A percentile compares a stretch with the other conserved stretches of the same genome.
phyloP scores from a whole-genome alignment of 352 stramenopile species.

The Phytopythium litorale region DNA sequence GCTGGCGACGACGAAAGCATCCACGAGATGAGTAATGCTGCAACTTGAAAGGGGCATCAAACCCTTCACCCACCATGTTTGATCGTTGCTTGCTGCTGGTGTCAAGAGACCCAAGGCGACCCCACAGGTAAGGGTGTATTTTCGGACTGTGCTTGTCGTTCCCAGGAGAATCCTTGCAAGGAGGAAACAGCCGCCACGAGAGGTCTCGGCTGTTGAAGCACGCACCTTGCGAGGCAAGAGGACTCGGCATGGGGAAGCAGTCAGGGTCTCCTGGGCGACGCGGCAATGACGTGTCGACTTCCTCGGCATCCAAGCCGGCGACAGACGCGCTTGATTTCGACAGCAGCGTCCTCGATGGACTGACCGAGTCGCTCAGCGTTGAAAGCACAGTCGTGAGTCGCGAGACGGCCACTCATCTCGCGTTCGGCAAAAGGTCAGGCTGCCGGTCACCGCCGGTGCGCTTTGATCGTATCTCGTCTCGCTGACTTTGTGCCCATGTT shows the following conservation, averaged over 20 bases:
- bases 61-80: not conserved
- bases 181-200: not conserved
- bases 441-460: not conserved
- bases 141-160: not conserved
- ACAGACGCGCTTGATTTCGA: constrained; percentile 13
- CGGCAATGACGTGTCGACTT: not conserved
- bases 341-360: constrained; percentile 11
- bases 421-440: constrained; percentile 59
- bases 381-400: constrained; percentile 72
- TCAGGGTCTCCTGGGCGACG: not conserved
- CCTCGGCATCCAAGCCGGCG: not conserved
- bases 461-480: not conserved
- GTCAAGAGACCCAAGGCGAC: not conserved
- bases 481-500: not conserved
- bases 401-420: constrained; percentile 65
- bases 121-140: not conserved
- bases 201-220: not conserved
- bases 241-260: constrained; percentile 1
- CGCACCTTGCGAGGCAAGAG: not conserved
- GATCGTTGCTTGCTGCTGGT: not conserved
- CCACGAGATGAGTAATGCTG: not conserved
- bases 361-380: constrained; percentile 15
- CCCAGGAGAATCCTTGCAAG: not conserved
- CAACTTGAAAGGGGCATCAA: not conserved
- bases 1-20: not conserved